phyloP scores from a whole-genome alignment of 2,329 filamentous ascomycete species.

The Fusarium albosuccineum region DNA sequence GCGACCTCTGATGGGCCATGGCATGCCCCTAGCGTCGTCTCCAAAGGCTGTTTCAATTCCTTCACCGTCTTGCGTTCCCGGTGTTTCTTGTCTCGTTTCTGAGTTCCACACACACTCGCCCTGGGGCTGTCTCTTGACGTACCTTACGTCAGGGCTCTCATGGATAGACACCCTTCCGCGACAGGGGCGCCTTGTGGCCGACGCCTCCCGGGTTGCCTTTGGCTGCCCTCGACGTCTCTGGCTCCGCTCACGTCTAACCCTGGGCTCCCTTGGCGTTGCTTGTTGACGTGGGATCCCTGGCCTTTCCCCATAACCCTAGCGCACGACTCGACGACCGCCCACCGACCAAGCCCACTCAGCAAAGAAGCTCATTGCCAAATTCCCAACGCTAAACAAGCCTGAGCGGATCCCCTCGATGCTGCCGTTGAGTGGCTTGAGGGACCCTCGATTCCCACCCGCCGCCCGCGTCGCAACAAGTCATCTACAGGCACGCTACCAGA shows the following conservation, averaged over 20 bases:
- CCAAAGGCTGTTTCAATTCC: slow-evolving; percentile 47
- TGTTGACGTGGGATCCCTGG: slow-evolving; percentile 46
- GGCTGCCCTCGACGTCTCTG: slow-evolving; percentile 35
- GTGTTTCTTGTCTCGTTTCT: slow-evolving; percentile 45
- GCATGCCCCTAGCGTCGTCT: slow-evolving; percentile 36
- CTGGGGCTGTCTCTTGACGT: slow-evolving; percentile 41
- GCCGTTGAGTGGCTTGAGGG: slow-evolving; percentile 48
- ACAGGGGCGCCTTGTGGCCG: slow-evolving; percentile 43
- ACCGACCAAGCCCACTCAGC: slow-evolving; percentile 31
- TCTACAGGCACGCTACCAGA: slow-evolving; percentile 35
- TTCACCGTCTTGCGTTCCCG: slow-evolving; percentile 49
- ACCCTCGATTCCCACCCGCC: slow-evolving; percentile 44
- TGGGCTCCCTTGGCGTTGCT: slow-evolving; percentile 41
- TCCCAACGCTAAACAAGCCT: slow-evolving; percentile 47
- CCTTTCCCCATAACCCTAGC: slow-evolving; percentile 43
- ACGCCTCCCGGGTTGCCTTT: slow-evolving; percentile 46
- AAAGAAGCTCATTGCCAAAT: slow-evolving; percentile 42
- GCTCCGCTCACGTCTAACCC: slow-evolving; percentile 22
- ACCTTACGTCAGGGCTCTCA: slow-evolving; percentile 49
- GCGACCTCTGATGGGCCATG: slow-evolving; percentile 23
- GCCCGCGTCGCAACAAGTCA: slow-evolving; percentile 37
- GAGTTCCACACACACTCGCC: slow-evolving; percentile 45
- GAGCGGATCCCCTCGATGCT: slow-evolving; percentile 46
- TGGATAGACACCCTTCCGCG: slow-evolving; percentile 45
- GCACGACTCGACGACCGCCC: slow-evolving; percentile 41